Base-by-base conservation (phyloP, 768 basidiomycete genomes). In the Ramaria sp. region DNA sequence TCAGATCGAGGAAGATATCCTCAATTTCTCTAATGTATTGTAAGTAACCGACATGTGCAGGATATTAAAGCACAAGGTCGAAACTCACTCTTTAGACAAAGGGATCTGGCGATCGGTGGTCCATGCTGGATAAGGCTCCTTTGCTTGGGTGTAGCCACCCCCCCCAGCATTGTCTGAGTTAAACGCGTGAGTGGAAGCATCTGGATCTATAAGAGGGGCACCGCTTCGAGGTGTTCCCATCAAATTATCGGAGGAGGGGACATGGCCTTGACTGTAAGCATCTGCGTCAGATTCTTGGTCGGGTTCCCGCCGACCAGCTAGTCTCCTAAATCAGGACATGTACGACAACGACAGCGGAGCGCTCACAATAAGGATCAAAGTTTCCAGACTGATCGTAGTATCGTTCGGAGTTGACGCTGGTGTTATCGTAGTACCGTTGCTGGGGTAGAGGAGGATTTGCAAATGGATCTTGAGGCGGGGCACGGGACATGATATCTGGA, bases 1-100 rank as follows among this genome's bases (percentile, higher is more conserved):
- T 85, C 57, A 99, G 80, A 70, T 99, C 96, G 62, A 97, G 84
- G 66, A 98, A 91, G 59, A 99, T 95, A 67, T 98, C 96, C 68
- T 97, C 96, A 55, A 98, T 97, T 69, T 97, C 95, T 67, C 62
- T 61, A 9, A 51, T 12, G 25, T 1, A 39, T 28, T 48, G 27
- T 22, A 27, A 16, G 38, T 52, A 28, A 57, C 37, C 6, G 6
- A 49, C 13, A 47, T 9, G 48, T 13, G 25, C 18, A 1, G 34
- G 8, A 22, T 27, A 32, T n/a, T 5, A 24, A 25, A 13, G 36
- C 28, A 5, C 37, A n/a, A 16, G 34, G 10, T 5, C 16, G 22
- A 30, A 13, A 63, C 63, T 36, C 37, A 63, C 64, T 99, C 96
- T 58, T 87, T 92, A 38, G 92, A 93, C 66, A 99, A 86, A 58